A percentile compares a stretch with the other conserved stretches of the same genome.
Conservation (phyloP, 23 red algal genomes). For the Rhodosorus marinus region DNA sequence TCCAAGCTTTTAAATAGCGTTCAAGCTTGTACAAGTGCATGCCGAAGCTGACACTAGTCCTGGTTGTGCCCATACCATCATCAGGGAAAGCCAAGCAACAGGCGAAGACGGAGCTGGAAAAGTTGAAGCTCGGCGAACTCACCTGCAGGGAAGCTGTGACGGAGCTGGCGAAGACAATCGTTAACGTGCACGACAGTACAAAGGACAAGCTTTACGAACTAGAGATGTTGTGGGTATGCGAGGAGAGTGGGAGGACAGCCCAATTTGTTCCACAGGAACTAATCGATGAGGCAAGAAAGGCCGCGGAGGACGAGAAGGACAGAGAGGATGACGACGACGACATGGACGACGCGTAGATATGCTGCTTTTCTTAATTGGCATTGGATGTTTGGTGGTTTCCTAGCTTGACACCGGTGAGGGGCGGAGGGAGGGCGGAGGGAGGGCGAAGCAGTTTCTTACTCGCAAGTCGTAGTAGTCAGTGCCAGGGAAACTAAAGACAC, state of each 20-base stretch:
- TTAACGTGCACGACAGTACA: constrained; percentile 53
- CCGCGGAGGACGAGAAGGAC: constrained; percentile 20
- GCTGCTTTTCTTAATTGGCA: not conserved
- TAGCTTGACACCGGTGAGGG: too few relatives aligned
- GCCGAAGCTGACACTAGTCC: too few relatives aligned
- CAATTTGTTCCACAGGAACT: constrained; percentile 25
- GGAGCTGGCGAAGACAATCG: constrained; percentile 62
- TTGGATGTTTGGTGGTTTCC: not conserved
- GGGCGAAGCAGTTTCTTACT: too few relatives aligned
- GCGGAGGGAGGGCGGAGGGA: too few relatives aligned
- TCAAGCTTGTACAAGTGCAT: too few relatives aligned
- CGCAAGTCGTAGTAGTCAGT: too few relatives aligned
- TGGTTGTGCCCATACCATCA: too few relatives aligned
- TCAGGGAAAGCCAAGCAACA: constrained; percentile 81
- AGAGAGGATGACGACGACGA: constrained; percentile 28
- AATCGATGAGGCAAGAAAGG: constrained; percentile 45
- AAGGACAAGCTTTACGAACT: constrained; percentile 97
- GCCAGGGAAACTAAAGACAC: too few relatives aligned
- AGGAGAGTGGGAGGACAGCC: constrained; percentile 10
- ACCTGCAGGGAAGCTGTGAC: constrained; percentile 51
- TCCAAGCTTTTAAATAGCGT: too few relatives aligned
- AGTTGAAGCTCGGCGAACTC: constrained; percentile 44
- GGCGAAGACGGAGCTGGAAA: constrained; percentile 72
- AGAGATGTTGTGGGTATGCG: constrained; percentile 80
- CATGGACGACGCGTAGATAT: not conserved